Base-by-base conservation (phyloP, 2,329 filamentous ascomycete species). In the Colletotrichum euphorbiae region DNA sequence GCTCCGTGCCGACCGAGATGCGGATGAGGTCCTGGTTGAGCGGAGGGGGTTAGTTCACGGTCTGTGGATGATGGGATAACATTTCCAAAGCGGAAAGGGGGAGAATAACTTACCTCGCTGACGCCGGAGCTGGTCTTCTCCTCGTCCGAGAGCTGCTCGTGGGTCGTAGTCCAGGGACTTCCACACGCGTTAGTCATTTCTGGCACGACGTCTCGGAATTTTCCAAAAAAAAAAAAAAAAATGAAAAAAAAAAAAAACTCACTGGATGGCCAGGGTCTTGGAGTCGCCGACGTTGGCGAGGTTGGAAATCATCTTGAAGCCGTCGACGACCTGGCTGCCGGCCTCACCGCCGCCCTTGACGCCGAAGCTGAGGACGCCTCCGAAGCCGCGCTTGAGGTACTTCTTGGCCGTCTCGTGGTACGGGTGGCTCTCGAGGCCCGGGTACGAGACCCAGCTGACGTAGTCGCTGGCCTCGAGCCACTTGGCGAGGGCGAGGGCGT, bases 271-370 rank as follows among this genome's bases (percentile, higher is more conserved):
- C 70, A 98, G 84, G 6, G 94, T 97, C 87, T 98, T 98, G 55
- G 92, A 93, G 79, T 98, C 95, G 66, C 95, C 95, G 31, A 98
- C 94, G 77, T 99, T 99, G 66, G 96, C 96, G 73, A 98, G 83
- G 81, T 98, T 98, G 17, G 93, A 97, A 74, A 98, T 93, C 73
- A 99, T 82, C 86, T 97, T 96, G 84, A 99, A 97, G 73, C 90
- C 90, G 80, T 99, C 96, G 59, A 98, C 96, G 36, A 98, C 89
- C 80, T 94, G 90, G 78, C 89, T 92, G 69, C 96, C 95, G 15
- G 92, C 93, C n/a, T 82, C 85, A 69, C 88, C 93, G 69, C 93
- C 94, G 3, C 95, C 94, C 83, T 97, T 97, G 70, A 98, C 91
- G 60, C 96, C 96, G 74, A 99, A 96, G 74, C 92, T 97, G 71